Percentiles rank a stretch among this genome's conserved stretches.
Evolutionary conservation across 805 yeast genomes (phyloP).

Genomic region (Sporopachydermia lactativora): DNA sequence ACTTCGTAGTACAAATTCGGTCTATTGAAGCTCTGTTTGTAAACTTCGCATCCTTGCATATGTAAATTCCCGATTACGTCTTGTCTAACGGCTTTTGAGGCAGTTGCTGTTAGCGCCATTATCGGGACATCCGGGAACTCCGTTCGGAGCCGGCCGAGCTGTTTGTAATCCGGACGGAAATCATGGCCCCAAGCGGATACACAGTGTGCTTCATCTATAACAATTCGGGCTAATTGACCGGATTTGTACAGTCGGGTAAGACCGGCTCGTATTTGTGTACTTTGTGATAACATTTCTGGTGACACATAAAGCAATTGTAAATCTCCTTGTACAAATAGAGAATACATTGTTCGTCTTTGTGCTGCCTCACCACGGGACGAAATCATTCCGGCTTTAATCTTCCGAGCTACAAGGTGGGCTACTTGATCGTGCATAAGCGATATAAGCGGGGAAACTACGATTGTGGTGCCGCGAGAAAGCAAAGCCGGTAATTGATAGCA

Average conservation of each 20-base stretch:
- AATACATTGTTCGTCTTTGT: conserved; percentile 49
- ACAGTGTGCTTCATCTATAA: conserved; percentile 97
- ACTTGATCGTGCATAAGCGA: conserved; percentile 98
- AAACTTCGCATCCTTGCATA: conserved; percentile 35
- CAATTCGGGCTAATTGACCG: conserved; percentile 61
- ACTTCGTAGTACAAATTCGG: conserved; percentile 75
- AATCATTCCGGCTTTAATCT: conserved; percentile 77
- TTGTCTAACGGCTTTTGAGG: conserved; percentile 75
- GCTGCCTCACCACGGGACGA: conserved; percentile 57
- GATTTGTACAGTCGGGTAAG: conserved; percentile 42
- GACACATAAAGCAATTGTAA: conserved; percentile 74
- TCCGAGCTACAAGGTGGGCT: conserved; percentile 50
- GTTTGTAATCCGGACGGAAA: conserved; percentile 90
- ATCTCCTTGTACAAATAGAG: conserved; percentile 47
- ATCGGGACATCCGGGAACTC: conserved; percentile 73
- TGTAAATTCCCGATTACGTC: conserved; percentile 75
- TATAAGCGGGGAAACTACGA: conserved; percentile 87
- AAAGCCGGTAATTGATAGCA: conserved; percentile 94
- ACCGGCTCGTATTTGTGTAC: conserved; percentile 50
- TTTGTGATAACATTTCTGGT: conserved; percentile 85
- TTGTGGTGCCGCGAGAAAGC: conserved; percentile 72
- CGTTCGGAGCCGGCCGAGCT: conserved; percentile 54
- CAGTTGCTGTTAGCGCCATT: conserved; percentile 96
- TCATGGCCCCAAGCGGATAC: conserved; percentile 99
- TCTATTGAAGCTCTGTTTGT: conserved; percentile 88